phyloP scores from a whole-genome alignment of 2,329 filamentous ascomycete genomes.

The Ophiostoma himal-ulmi region DNA sequence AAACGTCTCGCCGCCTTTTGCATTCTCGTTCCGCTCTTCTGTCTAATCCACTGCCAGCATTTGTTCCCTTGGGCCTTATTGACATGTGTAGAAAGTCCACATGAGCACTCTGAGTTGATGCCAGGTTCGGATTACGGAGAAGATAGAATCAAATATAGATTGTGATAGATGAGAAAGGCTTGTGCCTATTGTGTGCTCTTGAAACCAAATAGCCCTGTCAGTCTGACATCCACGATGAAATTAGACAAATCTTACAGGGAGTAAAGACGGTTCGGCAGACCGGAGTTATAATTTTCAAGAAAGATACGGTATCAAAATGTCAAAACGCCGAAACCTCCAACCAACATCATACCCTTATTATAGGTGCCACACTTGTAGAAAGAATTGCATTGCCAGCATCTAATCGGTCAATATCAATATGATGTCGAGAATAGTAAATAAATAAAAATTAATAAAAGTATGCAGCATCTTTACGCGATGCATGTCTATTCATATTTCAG shows the following conservation, averaged over 20 bases:
- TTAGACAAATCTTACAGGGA: background rate
- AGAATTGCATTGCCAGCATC: background rate
- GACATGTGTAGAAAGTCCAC: slow-evolving; percentile 2
- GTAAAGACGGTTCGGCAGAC: background rate
- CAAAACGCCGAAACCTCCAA: background rate
- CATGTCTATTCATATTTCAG: background rate
- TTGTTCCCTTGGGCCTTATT: background rate
- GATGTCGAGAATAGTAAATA: background rate
- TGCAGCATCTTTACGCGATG: slow-evolving; percentile 6
- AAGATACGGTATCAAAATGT: background rate
- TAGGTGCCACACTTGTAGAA: background rate
- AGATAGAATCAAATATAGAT: background rate
- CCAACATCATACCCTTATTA: background rate
- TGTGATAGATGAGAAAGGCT: background rate
- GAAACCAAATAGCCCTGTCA: background rate
- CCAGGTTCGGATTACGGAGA: background rate
- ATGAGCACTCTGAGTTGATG: background rate
- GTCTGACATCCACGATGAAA: background rate
- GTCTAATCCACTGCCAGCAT: background rate
- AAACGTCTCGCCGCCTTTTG: background rate
- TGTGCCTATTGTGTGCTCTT: background rate
- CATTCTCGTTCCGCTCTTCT: background rate
- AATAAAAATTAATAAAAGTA: background rate
- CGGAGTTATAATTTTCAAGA: background rate
- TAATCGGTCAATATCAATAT: background rate